These are phyloP conservation scores for Oryza australiensis DNA, from an alignment of 176 grass and related monocot genomes.

Conservation along the genomic window DNA sequence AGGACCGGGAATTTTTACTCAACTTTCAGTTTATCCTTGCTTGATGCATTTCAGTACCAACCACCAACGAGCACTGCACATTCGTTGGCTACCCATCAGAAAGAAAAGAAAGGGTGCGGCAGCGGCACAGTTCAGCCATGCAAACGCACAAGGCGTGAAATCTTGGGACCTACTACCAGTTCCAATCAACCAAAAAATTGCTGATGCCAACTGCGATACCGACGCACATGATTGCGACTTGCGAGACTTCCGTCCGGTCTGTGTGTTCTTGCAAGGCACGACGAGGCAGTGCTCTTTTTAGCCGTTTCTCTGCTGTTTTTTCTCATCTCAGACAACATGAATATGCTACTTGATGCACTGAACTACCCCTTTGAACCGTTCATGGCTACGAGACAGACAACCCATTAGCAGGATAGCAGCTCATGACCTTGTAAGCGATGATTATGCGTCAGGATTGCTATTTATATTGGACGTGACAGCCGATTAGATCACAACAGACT, in stretches of 20 bases:
- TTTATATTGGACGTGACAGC: constrained; percentile 1
- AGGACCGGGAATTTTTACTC: neutral
- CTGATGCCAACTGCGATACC: neutral
- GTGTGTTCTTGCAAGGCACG: too few species aligned
- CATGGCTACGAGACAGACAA: constrained; percentile 7
- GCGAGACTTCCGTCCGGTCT: neutral
- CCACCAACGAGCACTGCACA: neutral
- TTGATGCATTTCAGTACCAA: neutral
- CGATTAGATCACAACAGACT: neutral
- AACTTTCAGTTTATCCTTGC: neutral
- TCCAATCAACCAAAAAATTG: neutral
- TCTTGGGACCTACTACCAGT: neutral
- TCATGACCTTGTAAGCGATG: neutral
- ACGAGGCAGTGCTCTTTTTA: neutral
- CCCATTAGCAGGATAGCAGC: neutral
- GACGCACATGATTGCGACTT: neutral
- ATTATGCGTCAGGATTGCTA: neutral
- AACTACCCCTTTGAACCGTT: neutral
- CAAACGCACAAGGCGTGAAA: neutral
- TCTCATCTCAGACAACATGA: neutral
- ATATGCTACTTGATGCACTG: neutral
- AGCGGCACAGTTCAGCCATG: too few species aligned
- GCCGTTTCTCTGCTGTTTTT: neutral
- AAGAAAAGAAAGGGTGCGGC: neutral
- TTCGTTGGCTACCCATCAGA: neutral